phyloP scores from a whole-genome alignment of 768 basidiomycete genomes.

The Suillus weaverae region DNA sequence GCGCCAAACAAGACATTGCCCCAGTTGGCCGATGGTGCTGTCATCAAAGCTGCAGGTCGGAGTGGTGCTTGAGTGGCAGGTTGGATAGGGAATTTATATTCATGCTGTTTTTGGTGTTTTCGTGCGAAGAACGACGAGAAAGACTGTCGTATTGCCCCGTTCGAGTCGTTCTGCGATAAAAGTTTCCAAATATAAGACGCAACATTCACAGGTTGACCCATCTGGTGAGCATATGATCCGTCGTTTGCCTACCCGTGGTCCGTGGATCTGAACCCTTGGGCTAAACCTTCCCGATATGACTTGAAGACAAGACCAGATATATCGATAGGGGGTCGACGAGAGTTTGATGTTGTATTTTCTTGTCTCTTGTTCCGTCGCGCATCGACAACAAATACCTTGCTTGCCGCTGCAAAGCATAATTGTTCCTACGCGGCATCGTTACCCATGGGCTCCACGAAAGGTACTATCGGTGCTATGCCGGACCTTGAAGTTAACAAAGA shows the following conservation, averaged over 20 bases:
- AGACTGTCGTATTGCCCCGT: background rate
- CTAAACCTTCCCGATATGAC: background rate
- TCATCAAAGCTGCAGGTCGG: slow-evolving; percentile 66
- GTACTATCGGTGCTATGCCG: background rate
- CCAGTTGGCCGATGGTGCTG: slow-evolving; percentile 35
- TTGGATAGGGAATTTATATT: background rate
- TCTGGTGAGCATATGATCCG: background rate
- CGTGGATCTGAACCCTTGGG: background rate
- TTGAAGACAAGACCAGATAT: background rate
- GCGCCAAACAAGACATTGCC: slow-evolving; percentile 50
- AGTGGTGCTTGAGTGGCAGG: slow-evolving; percentile 47
- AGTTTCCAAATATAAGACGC: background rate
- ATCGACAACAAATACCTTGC: background rate
- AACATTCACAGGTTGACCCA: background rate
- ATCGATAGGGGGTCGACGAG: background rate
- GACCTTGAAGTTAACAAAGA: background rate
- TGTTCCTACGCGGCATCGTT: background rate
- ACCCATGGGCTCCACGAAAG: too few species aligned
- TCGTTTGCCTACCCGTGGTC: slow-evolving; percentile 13
- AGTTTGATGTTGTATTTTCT: background rate
- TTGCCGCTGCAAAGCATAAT: background rate
- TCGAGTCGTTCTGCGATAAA: background rate
- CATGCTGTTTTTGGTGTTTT: slow-evolving; percentile 2
- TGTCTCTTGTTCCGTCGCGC: background rate
- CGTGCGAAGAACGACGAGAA: background rate